Percentiles rank a stretch among this genome's conserved stretches.
Conservation (phyloP, 1,284 basidiomycete species). For the Ustilago tritici region DNA sequence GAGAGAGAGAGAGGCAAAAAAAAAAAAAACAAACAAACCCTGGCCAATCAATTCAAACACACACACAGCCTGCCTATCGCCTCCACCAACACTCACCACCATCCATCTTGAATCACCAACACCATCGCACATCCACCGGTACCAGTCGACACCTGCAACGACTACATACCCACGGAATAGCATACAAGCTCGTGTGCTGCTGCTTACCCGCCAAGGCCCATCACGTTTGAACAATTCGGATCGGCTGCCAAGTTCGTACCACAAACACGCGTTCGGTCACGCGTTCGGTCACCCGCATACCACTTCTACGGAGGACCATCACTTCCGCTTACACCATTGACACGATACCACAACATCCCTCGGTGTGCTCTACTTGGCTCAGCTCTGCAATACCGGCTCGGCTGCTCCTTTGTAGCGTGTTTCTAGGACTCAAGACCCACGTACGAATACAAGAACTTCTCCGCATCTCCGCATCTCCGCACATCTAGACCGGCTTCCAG, state of each 20-base stretch:
- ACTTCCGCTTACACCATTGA: not conserved
- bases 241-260: not conserved
- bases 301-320: not conserved
- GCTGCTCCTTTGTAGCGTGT: not conserved
- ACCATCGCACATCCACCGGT: not conserved
- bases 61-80: not conserved
- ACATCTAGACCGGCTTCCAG: not conserved
- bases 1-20: not conserved
- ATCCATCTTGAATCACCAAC: not conserved
- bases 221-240: not conserved
- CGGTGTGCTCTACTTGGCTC: not conserved
- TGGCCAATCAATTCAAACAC: conserved; percentile 4
- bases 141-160: not conserved
- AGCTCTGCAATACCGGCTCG: not conserved
- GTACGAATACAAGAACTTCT: not conserved
- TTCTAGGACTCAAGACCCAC: not conserved
- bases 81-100: conserved; percentile 2
- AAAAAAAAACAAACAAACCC: not conserved
- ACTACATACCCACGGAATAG: not conserved
- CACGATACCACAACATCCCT: not conserved
- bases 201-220: not conserved
- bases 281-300: not conserved
- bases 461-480: not conserved
- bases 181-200: not conserved
- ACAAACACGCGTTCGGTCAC: conserved; percentile 3